Evolutionary conservation across 1,284 basidiomycete genomes (phyloP).

Genomic region (Ganoderma leucocontextum): DNA sequence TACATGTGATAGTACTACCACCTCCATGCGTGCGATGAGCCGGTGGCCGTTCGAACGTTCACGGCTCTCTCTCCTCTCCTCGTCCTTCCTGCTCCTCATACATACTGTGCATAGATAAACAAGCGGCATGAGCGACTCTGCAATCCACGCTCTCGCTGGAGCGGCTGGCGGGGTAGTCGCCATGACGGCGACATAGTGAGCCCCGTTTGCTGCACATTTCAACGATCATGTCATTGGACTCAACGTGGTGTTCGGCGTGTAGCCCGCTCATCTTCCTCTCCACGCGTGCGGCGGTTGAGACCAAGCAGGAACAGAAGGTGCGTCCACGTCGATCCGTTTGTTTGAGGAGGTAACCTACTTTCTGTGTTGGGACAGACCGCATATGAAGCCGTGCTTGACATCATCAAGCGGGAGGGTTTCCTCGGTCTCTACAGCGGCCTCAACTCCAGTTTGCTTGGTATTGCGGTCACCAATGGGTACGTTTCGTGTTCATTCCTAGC

Average conservation of each 20-base stretch:
- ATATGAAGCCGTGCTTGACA: conserved; percentile 74
- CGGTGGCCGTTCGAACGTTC: not conserved
- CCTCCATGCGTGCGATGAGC: conserved; percentile 9
- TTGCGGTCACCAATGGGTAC: conserved; percentile 93
- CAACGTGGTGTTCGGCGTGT: conserved; percentile 18
- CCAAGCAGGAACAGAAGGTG: conserved; percentile 80
- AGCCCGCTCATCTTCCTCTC: conserved; percentile 94
- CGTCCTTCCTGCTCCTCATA: not conserved
- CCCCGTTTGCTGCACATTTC: conserved; percentile 22
- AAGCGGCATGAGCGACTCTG: conserved; percentile 70
- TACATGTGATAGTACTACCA: conserved; percentile 16
- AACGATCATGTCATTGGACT: conserved; percentile 9
- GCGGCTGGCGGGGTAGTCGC: conserved; percentile 91
- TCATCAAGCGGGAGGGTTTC: conserved; percentile 87
- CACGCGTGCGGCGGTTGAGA: conserved; percentile 92
- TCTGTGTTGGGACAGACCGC: conserved; percentile 47
- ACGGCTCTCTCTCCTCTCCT: not conserved
- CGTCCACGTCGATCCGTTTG: conserved; percentile 22
- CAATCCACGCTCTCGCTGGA: conserved; percentile 91
- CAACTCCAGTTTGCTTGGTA: conserved; percentile 87
- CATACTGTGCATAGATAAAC: conserved; percentile 2
- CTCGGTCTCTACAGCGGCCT: conserved; percentile 90
- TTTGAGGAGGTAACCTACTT: not conserved
- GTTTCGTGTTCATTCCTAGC: conserved; percentile 28
- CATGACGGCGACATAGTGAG: conserved; percentile 87